A percentile compares a stretch with the other conserved stretches of the same genome.
Conservation (phyloP, 2,329 filamentous ascomycete species). For the Pseudocercospora eumusae region DNA sequence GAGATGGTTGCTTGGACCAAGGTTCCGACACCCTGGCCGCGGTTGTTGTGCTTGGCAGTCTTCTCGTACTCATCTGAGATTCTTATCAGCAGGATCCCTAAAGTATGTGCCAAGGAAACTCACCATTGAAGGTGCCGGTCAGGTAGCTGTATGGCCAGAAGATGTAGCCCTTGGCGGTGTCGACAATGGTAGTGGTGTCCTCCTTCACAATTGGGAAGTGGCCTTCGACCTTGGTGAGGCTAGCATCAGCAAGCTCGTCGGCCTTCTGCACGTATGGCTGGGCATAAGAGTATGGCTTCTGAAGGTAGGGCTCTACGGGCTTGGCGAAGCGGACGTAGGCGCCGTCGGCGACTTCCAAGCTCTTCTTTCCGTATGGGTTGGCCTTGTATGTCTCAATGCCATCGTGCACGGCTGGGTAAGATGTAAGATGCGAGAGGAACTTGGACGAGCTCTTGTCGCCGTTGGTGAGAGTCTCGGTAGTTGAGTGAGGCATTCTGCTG, state of each 20-base stretch:
- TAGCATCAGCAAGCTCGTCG: slow-evolving; percentile 40
- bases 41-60: slow-evolving; percentile 39
- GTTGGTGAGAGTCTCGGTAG: slow-evolving; percentile 48
- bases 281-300: slow-evolving; percentile 77
- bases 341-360: slow-evolving; percentile 71
- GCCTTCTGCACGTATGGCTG: slow-evolving; percentile 76
- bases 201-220: slow-evolving; percentile 61
- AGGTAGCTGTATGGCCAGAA: slow-evolving; percentile 53
- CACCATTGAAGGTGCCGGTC: slow-evolving; percentile 38
- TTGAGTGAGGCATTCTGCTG: slow-evolving; percentile 52
- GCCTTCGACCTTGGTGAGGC: slow-evolving; percentile 51
- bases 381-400: slow-evolving; percentile 74
- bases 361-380: slow-evolving; percentile 81
- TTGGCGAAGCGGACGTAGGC: slow-evolving; percentile 76
- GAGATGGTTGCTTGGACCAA: slow-evolving; percentile 39
- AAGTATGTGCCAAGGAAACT: slow-evolving; percentile 9
- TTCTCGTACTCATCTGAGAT: slow-evolving; percentile 42
- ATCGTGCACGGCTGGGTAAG: slow-evolving; percentile 82
- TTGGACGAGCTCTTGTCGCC: slow-evolving; percentile 53
- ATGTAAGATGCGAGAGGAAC: slow-evolving; percentile 65
- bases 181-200: slow-evolving; percentile 55
- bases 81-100: slow-evolving; percentile 16
- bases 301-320: slow-evolving; percentile 75
- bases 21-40: slow-evolving; percentile 35
- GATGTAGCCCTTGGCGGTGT: slow-evolving; percentile 63